Evolutionary conservation across 1,284 basidiomycete genomes (phyloP).

Genomic region (Xerocomus minutiporus): DNA sequence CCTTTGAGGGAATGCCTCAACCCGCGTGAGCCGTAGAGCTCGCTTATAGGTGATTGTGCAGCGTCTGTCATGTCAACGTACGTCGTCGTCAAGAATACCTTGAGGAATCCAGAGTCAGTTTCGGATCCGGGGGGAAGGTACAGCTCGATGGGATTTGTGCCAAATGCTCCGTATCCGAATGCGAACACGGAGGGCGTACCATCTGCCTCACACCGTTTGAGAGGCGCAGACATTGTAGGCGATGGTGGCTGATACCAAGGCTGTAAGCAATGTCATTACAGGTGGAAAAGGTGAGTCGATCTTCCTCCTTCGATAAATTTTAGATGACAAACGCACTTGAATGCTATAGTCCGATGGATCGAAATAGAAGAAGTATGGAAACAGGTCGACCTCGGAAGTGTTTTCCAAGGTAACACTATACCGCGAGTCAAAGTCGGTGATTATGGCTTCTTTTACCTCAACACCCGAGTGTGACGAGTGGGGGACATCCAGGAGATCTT

Average conservation of each 20-base stretch:
- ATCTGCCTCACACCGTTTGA: not conserved
- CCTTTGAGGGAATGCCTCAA: not conserved
- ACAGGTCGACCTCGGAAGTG: constrained; percentile 17
- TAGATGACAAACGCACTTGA: constrained; percentile 9
- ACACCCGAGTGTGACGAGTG: constrained; percentile 3
- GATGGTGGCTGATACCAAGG: constrained; percentile 17
- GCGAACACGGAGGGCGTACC: constrained; percentile 16
- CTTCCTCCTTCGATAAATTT: not conserved
- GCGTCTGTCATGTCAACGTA: constrained; percentile 19
- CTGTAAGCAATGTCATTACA: constrained; percentile 1
- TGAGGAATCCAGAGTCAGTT: constrained; percentile 21
- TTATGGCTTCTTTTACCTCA: constrained; percentile 8
- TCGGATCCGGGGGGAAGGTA: constrained; percentile 7
- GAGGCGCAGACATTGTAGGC: constrained; percentile 8
- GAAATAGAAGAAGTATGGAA: constrained; percentile 25
- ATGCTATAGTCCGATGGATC: constrained; percentile 24
- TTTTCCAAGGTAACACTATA: constrained; percentile 24
- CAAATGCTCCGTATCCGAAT: constrained; percentile 23
- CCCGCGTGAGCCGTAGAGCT: constrained; percentile 5
- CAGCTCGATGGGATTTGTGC: constrained; percentile 21
- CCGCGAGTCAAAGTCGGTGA: constrained; percentile 10
- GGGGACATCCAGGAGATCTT: constrained; percentile 9
- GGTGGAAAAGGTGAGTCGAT: not conserved
- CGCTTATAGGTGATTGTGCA: constrained; percentile 10
- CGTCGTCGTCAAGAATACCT: constrained; percentile 19